A percentile compares a stretch with the other conserved stretches of the same genome.
phyloP scores from a whole-genome alignment of 2,329 filamentous ascomycete species.

The Cercospora sesami region DNA sequence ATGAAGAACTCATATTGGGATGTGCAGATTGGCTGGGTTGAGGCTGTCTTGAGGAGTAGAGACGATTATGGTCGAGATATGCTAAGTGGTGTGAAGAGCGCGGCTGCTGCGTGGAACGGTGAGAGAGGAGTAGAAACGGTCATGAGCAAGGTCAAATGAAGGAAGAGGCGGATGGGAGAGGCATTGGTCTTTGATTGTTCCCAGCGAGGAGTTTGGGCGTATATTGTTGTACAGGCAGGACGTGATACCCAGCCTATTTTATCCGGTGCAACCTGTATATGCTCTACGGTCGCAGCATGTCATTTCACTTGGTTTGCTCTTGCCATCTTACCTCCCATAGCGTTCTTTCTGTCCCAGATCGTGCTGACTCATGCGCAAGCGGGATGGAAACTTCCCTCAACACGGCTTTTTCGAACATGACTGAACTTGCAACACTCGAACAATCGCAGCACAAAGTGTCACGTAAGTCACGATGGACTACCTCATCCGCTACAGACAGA shows the following conservation, averaged over 20 bases:
- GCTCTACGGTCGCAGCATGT: background rate
- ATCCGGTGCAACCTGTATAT: constrained; percentile 49
- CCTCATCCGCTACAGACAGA: constrained; percentile 84
- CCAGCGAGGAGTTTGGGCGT: constrained; percentile 14
- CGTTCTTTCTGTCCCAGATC: background rate
- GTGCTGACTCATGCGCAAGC: constrained; percentile 1
- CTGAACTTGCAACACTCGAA: background rate
- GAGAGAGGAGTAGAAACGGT: constrained; percentile 84
- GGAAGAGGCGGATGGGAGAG: background rate
- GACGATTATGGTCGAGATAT: constrained; percentile 94
- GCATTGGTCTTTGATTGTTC: background rate
- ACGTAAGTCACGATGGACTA: constrained; percentile 60
- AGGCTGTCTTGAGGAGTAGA: constrained; percentile 78
- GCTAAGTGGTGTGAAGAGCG: constrained; percentile 82
- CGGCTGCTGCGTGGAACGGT: constrained; percentile 81
- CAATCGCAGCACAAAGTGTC: background rate
- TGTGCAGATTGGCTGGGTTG: constrained; percentile 91
- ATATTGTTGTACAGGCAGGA: constrained; percentile 34
- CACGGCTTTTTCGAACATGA: background rate
- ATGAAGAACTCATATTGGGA: constrained; percentile 93
- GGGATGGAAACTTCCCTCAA: background rate
- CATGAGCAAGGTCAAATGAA: constrained; percentile 73
- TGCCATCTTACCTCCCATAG: background rate
- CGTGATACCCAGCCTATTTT: constrained; percentile 29
- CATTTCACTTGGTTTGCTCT: background rate